Base-by-base conservation (phyloP, 78 protist species). In the Paratrimastix pyriformis region DNA sequence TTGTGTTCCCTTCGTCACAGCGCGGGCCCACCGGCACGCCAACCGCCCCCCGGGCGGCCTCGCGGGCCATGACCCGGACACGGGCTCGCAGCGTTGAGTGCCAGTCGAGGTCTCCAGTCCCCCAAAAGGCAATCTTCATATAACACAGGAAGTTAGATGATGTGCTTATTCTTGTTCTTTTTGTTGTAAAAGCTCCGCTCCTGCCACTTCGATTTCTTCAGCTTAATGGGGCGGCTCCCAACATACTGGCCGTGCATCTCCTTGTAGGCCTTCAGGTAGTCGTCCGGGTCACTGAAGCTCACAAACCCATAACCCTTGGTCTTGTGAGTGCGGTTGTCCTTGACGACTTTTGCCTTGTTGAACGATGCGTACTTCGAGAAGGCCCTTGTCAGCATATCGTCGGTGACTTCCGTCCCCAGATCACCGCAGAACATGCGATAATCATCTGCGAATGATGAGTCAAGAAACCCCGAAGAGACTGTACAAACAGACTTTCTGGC, bases 251-350 rank as follows among this genome's bases (percentile, higher is more conserved):
- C 79, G 15, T 83, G 5, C 82, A 79, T 86, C 44, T 86, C 89
- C 3, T 52, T 75, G 26, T 84, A 6, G 13, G 92, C 92, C 38
- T 38, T 59, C 0, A 79, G 38, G 66, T 48, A 86, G 73, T 88
- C 92, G 32, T 42, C 66, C n/a, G 92, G 81, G 38, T 74, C 74
- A 2, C 60, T 13, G 54, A 86, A 87, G 29, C 84, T 66, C 24
- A 88, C 85, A 13, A 88, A 88, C 26, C 89, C 92, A 69, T 79
- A 88, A 26, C 92, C 92, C 62, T 59, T 78, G 3, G 87, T 35
- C 64, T 86, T 88, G 2, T 46, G 54, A 9, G 85, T 62, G 32
- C 59, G 45, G 32, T 69, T 62, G 60, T 88, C 87, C 8, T 76
- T 24, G n/a, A 88, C 38, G 3, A 85, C 88, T 26, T 74, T 62